A percentile compares a stretch with the other conserved stretches of the same genome.
Evolutionary conservation across 805 yeast species (phyloP).

Genomic region (Myxozyma melibiosi): DNA sequence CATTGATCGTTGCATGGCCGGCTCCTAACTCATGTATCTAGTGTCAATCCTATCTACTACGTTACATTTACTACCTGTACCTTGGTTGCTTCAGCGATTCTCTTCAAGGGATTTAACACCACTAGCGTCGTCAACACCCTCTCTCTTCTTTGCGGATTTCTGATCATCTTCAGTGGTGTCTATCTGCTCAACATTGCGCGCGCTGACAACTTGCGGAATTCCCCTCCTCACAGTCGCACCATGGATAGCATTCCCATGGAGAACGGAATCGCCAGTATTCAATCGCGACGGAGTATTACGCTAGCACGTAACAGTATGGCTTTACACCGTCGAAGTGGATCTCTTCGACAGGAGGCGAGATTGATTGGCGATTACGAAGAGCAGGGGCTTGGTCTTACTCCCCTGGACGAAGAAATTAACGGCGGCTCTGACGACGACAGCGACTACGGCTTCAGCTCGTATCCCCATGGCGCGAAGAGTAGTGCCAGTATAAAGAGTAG

Average conservation of each 20-base stretch:
- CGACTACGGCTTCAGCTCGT: slow-evolving; percentile 19
- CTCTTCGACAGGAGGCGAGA: slow-evolving; percentile 39
- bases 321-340: slow-evolving; percentile 37
- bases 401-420: slow-evolving; percentile 39
- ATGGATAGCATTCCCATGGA: slow-evolving; percentile 78
- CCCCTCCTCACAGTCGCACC: slow-evolving; percentile 42
- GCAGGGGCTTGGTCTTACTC: slow-evolving; percentile 44
- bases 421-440: slow-evolving; percentile 18
- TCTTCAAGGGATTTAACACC: slow-evolving; percentile 86
- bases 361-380: slow-evolving; percentile 39
- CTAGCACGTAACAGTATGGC: slow-evolving; percentile 47
- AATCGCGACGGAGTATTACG: slow-evolving; percentile 77
- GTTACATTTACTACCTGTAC: slow-evolving; percentile 91
- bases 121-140: slow-evolving; percentile 76
- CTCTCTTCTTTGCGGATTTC: slow-evolving; percentile 79
- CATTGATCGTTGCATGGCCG: background rate
- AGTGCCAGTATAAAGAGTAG: slow-evolving; percentile 25
- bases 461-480: slow-evolving; percentile 19
- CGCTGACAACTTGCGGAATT: slow-evolving; percentile 40
- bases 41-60: slow-evolving; percentile 84
- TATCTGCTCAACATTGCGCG: slow-evolving; percentile 78
- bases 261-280: slow-evolving; percentile 76
- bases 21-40: background rate
- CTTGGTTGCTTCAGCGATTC: slow-evolving; percentile 77
- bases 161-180: slow-evolving; percentile 86